A percentile compares a stretch with the other conserved stretches of the same genome.
Evolutionary conservation across 345 rosid genomes (phyloP).

Genomic region (Aethionema arabicum): DNA sequence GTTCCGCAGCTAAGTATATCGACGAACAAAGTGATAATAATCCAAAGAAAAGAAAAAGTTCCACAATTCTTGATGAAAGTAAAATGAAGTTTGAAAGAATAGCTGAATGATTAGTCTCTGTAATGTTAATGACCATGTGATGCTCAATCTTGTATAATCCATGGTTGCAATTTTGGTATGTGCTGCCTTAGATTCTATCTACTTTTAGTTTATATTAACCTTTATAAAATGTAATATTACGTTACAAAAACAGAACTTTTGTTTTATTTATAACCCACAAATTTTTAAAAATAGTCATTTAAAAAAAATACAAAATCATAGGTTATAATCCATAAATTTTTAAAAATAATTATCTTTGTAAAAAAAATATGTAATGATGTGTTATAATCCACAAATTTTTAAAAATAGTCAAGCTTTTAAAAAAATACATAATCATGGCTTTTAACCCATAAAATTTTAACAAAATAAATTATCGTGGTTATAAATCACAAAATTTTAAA

Average conservation of each 20-base stretch:
- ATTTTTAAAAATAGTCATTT: no score
- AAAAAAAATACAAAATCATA: no score
- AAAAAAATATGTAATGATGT: no score
- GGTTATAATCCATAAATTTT: no score
- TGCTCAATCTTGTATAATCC: slow-evolving; percentile 10
- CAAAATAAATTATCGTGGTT: no score
- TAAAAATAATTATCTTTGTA: no score
- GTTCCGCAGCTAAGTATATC: slow-evolving; percentile 74
- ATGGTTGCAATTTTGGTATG: slow-evolving; percentile 36
- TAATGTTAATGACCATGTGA: slow-evolving; percentile 19
- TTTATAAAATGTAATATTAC: background rate
- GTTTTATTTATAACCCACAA: no score
- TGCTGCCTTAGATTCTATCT: background rate
- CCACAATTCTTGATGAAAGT: slow-evolving; percentile 54
- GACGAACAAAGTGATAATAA: slow-evolving; percentile 48
- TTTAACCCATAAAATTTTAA: no score
- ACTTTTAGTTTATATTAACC: background rate
- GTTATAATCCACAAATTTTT: no score
- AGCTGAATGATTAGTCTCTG: slow-evolving; percentile 30
- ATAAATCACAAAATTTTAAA: no score
- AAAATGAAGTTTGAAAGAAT: slow-evolving; percentile 54
- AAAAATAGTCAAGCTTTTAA: no score
- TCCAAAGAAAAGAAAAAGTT: slow-evolving; percentile 66
- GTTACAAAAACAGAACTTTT: background rate
- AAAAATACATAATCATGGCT: no score